Percentiles rank a stretch among this genome's conserved stretches.
These are phyloP conservation scores for Saturnispora galanensis DNA, from an alignment of 805 yeast species.

Conservation along the genomic window DNA sequence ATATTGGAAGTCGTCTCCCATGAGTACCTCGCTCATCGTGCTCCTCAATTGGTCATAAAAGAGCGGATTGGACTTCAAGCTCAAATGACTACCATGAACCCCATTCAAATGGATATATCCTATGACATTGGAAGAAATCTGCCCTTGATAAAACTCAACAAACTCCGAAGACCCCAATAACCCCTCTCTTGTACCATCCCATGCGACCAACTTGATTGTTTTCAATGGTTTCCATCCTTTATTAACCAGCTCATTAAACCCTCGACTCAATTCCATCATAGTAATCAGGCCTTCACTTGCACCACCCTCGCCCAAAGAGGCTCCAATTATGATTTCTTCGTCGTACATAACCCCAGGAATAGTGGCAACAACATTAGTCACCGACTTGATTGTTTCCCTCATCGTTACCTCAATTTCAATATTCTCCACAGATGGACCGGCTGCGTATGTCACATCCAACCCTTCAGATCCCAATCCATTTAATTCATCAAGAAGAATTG, in stretches of 20 bases:
- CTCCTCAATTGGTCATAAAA: slow-evolving; percentile 25
- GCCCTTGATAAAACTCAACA: slow-evolving; percentile 38
- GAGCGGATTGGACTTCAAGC: slow-evolving; percentile 47
- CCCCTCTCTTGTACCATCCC: slow-evolving; percentile 41
- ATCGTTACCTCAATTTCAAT: slow-evolving; percentile 35
- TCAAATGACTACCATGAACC: slow-evolving; percentile 41
- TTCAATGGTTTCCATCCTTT: slow-evolving; percentile 38
- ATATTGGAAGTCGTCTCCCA: slow-evolving; percentile 24
- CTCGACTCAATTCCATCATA: slow-evolving; percentile 43
- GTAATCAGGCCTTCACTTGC: slow-evolving; percentile 42
- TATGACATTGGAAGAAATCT: slow-evolving; percentile 33
- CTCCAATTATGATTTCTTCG: slow-evolving; percentile 45
- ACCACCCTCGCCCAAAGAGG: slow-evolving; percentile 41
- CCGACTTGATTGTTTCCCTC: slow-evolving; percentile 32
- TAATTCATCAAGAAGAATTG: slow-evolving; percentile 29
- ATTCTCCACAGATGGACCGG: slow-evolving; percentile 36
- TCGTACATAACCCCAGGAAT: slow-evolving; percentile 47
- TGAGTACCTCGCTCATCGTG: slow-evolving; percentile 34
- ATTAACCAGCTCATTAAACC: slow-evolving; percentile 33
- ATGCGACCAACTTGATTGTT: slow-evolving; percentile 31
- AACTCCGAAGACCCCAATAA: slow-evolving; percentile 46
- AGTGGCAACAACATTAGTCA: slow-evolving; percentile 40
- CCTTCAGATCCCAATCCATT: slow-evolving; percentile 23
- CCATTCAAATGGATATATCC: slow-evolving; percentile 47
- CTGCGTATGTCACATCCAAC: slow-evolving; percentile 33